These are phyloP conservation scores for Acanthamoeba castellanii DNA, from an alignment of 208 protist species.

Conservation along the genomic window DNA sequence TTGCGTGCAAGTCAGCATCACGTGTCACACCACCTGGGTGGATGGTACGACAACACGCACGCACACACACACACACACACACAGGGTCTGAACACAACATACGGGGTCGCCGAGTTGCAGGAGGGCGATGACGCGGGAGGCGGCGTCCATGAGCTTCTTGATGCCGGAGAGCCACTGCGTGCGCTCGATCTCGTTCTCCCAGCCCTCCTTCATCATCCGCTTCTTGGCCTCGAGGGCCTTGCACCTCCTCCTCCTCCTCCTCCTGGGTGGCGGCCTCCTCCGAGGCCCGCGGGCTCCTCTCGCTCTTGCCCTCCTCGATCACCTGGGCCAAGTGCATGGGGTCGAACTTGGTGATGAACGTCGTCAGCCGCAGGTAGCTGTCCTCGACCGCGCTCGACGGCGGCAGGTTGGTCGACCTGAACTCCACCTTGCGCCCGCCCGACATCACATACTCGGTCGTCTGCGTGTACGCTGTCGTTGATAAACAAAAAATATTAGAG, in stretches of 20 bases:
- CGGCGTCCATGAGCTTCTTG: slow-evolving; percentile 39
- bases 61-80: too few relatives aligned
- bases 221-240: not conserved
- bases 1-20: not conserved
- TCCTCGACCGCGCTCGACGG: slow-evolving; percentile 21
- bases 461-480: not conserved
- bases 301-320: not conserved
- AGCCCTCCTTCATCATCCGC: slow-evolving; percentile 10
- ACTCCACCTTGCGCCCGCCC: slow-evolving; percentile 19
- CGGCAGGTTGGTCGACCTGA: slow-evolving; percentile 42
- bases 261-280: not conserved
- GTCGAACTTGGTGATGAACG: slow-evolving; percentile 13
- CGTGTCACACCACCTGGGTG: not conserved
- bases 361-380: not conserved
- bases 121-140: slow-evolving; percentile 32
- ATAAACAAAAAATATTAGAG: not conserved
- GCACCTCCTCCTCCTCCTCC: not conserved
- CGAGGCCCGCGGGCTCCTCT: not conserved
- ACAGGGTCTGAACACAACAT: not conserved
- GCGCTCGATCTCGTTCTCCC: slow-evolving; percentile 22
- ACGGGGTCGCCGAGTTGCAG: slow-evolving; percentile 54
- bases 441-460: slow-evolving; percentile 28
- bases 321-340: not conserved
- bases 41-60: too few relatives aligned
- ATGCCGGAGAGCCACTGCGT: slow-evolving; percentile 56